These are phyloP conservation scores for Pseudonitzschia pungens DNA, from an alignment of 108 stramenopile genomes.

Conservation along the genomic window DNA sequence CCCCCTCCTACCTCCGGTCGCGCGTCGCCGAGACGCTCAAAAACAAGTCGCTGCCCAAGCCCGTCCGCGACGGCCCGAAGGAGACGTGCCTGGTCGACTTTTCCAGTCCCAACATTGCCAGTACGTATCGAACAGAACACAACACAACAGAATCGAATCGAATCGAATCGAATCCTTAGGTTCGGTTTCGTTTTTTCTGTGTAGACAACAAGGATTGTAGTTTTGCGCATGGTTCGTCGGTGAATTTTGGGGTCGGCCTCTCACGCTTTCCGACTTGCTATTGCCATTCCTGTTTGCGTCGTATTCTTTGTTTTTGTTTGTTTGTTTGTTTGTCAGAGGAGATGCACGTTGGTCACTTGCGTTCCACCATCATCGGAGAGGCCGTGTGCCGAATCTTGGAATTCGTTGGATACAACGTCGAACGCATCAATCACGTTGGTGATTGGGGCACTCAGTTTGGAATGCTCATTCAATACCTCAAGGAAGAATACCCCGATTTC, in stretches of 20 bases:
- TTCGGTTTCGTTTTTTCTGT: background rate
- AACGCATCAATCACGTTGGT: slow-evolving; percentile 97
- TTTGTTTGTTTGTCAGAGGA: slow-evolving; percentile 59
- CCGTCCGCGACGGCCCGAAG: slow-evolving; percentile 1
- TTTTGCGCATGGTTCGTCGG: too few species aligned
- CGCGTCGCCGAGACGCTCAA: slow-evolving; percentile 47
- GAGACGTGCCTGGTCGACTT: slow-evolving; percentile 94
- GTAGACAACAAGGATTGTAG: too few species aligned
- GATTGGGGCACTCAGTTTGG: slow-evolving; percentile 99
- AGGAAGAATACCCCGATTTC: slow-evolving; percentile 90
- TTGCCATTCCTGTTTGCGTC: background rate
- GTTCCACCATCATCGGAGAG: slow-evolving; percentile 98
- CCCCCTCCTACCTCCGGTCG: slow-evolving; percentile 46
- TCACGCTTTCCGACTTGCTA: background rate
- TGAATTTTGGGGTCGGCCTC: too few species aligned
- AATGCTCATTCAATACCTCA: slow-evolving; percentile 98
- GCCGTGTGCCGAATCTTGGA: slow-evolving; percentile 94
- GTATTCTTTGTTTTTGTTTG: background rate
- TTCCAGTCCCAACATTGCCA: slow-evolving; percentile 99
- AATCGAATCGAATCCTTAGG: background rate
- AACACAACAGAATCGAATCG: background rate
- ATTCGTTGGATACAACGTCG: slow-evolving; percentile 86
- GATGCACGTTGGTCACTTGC: slow-evolving; percentile 99
- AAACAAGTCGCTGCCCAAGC: slow-evolving; percentile 59
- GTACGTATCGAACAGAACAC: background rate